phyloP scores from a whole-genome alignment of 768 basidiomycete genomes.

The Ramaria sp. region DNA sequence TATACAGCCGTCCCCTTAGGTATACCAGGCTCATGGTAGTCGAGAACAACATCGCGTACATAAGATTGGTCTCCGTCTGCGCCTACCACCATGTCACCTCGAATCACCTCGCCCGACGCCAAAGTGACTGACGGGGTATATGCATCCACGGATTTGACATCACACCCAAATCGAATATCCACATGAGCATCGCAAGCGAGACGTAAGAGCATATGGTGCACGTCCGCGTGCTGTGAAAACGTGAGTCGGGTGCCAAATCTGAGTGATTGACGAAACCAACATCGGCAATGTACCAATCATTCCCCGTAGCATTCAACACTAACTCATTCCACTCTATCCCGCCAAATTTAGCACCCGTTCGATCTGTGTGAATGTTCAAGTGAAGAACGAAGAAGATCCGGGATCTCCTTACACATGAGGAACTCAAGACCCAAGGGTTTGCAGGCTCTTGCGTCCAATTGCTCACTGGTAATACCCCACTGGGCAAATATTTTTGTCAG shows the following conservation, averaged over 20 bases:
- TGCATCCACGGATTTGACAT: slow-evolving; percentile 19
- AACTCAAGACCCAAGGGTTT: slow-evolving; percentile 26
- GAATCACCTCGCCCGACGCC: slow-evolving; percentile 31
- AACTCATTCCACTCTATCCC: slow-evolving; percentile 36
- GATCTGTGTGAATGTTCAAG: slow-evolving; percentile 21
- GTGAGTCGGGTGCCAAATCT: not conserved
- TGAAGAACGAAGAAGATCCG: not conserved
- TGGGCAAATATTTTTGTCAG: slow-evolving; percentile 43
- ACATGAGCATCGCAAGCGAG: slow-evolving; percentile 40
- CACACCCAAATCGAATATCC: slow-evolving; percentile 29
- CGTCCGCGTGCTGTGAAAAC: slow-evolving; percentile 36
- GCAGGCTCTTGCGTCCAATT: slow-evolving; percentile 28
- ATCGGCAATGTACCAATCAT: slow-evolving; percentile 38
- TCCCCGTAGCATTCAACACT: slow-evolving; percentile 37
- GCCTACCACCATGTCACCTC: slow-evolving; percentile 45
- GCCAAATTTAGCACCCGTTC: slow-evolving; percentile 34
- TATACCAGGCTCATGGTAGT: slow-evolving; percentile 19
- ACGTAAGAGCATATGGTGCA: slow-evolving; percentile 36
- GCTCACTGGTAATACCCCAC: slow-evolving; percentile 40
- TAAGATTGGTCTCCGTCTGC: slow-evolving; percentile 47
- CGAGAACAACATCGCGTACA: slow-evolving; percentile 25
- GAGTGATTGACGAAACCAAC: slow-evolving; percentile 20
- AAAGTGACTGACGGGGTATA: slow-evolving; percentile 18
- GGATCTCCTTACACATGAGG: slow-evolving; percentile 18
- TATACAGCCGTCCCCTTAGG: slow-evolving; percentile 29